These are phyloP conservation scores for Diaporthe sp. DNA, from an alignment of 2,329 filamentous ascomycete genomes.

Conservation along the genomic window DNA sequence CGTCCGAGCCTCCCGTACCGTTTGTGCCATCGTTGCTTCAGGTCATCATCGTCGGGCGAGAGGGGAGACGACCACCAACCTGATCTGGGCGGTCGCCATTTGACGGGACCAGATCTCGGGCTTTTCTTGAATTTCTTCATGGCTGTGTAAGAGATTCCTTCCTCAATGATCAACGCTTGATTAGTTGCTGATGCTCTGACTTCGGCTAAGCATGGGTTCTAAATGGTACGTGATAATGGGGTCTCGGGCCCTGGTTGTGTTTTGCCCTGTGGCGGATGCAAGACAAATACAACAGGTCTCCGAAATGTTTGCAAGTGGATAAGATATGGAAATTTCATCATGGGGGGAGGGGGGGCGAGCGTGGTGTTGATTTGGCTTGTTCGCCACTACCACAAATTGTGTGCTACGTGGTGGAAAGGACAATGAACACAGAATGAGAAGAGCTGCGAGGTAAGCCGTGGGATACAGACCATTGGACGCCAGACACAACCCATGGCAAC, in stretches of 20 bases:
- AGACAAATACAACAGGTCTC: background rate
- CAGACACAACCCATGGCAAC: background rate
- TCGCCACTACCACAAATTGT: background rate
- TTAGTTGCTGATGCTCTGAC: background rate
- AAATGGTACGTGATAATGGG: background rate
- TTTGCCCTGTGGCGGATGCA: background rate
- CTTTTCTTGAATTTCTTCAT: background rate
- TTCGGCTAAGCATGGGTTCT: slow-evolving; percentile 12
- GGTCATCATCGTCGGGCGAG: background rate
- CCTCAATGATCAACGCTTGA: background rate
- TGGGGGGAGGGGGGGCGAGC: too few species aligned
- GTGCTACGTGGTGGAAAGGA: background rate
- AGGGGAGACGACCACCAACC: slow-evolving; percentile 13
- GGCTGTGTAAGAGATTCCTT: background rate
- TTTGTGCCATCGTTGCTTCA: background rate
- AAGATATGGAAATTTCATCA: too few species aligned
- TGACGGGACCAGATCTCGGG: background rate
- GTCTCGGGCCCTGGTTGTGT: background rate
- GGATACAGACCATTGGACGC: background rate
- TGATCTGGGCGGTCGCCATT: slow-evolving; percentile 1
- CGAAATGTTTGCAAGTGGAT: background rate
- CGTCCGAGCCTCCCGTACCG: background rate
- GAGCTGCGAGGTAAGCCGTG: too few species aligned
- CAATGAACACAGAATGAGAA: background rate
- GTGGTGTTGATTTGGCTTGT: background rate